These are phyloP conservation scores for Quercus suber DNA, from an alignment of 306 rosid species.

Conservation along the genomic window DNA sequence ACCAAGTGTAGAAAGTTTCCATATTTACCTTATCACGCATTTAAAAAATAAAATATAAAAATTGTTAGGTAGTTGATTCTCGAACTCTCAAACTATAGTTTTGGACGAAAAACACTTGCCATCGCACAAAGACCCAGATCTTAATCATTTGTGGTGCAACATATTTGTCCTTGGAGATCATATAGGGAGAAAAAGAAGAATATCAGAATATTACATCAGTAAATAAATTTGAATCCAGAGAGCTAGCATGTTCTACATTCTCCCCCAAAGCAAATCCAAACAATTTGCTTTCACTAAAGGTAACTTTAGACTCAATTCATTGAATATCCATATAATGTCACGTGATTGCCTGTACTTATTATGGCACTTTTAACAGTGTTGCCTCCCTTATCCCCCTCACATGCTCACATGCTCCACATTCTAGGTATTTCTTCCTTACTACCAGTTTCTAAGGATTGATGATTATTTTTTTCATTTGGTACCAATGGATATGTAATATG, in stretches of 20 bases:
- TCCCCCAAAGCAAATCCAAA: conserved; percentile 7
- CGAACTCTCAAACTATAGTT: no score
- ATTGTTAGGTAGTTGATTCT: no score
- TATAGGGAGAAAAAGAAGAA: no score
- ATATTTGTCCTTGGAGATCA: no score
- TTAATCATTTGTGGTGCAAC: no score
- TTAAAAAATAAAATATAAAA: no score
- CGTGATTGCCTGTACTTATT: conserved; percentile 29
- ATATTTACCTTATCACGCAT: no score
- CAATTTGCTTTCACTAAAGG: conserved; percentile 24
- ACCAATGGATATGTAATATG: neutral
- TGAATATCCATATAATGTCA: conserved; percentile 37
- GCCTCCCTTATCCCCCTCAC: conserved; percentile 1
- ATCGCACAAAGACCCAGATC: no score
- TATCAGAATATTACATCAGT: no score
- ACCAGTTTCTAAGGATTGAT: neutral
- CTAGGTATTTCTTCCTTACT: neutral
- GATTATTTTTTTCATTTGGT: neutral
- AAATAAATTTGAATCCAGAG: neutral
- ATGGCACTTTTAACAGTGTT: neutral
- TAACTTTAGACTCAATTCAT: conserved; percentile 20
- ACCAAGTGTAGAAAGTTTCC: no score
- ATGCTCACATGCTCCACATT: conserved; percentile 39
- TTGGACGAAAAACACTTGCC: no score
- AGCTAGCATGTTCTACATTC: neutral